Base-by-base conservation (phyloP, 164 flowering plant species). In the Nelumbo lutea region DNA sequence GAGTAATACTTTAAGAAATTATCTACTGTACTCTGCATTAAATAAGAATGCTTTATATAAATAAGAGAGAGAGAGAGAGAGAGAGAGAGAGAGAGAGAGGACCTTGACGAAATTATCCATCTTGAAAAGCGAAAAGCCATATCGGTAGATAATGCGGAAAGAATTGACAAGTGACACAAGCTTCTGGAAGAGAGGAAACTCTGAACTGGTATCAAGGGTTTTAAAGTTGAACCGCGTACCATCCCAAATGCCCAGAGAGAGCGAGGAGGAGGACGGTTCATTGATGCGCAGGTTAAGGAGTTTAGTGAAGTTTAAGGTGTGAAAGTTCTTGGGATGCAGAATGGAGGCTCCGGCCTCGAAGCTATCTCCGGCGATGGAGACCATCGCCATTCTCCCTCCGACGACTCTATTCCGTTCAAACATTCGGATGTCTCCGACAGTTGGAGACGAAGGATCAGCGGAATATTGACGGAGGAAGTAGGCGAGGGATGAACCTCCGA, bases 321-420 rank as follows among this genome's bases (percentile, higher is more conserved):
- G 88, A 47, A 75, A 76, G 74, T 95, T 95, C 81, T 88, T 89
- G 27, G 97, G 97, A 76, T 95, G 99, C 58, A 95, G 83, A 59
- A 95, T 83, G 5, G 97, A 85, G 1, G 85, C 99, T 1, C 99
- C 99, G 61, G 97, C 99, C 78, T 95, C 97, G 79, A 95, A 90
- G 3, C 81, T 82, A n/a, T 92, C 87, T 14, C 88, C 90, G 62
- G 79, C 79, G 68, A 95, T 47, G 3, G 79, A 14, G 52, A 95
- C 85, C 5, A 85, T 88, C 46, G 91, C 88, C 90, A 84, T 89
- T 15, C 99, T 88, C 11, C 99, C 99, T 0, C 99, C 98, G 62
- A 88, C 90, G 70, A 80, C 68, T 71, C 50, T 71, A 73, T 79
- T 69, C 3, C 87, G 87, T 79, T 95, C 99, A 78, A 95, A 90